Conservation (phyloP, 306 rosid species). For the Gillenia trifoliata region DNA sequence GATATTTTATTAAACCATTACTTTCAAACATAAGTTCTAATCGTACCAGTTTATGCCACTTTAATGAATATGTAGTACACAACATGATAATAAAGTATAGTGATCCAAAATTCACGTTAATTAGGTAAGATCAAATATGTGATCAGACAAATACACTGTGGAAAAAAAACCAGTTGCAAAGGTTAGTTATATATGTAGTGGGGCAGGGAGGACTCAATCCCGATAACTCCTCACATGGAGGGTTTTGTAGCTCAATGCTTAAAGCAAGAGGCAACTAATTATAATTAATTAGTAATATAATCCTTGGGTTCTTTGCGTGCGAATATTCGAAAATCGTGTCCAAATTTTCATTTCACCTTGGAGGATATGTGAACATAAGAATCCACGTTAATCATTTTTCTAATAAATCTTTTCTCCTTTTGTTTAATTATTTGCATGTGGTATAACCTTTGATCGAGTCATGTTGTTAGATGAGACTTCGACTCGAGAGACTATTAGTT, state of each 20-base stretch:
- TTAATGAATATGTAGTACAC: too few species aligned
- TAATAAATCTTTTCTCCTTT: conserved; percentile 24
- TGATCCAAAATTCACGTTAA: too few species aligned
- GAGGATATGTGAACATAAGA: conserved; percentile 19
- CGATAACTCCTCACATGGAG: conserved; percentile 45
- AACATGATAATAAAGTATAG: too few species aligned
- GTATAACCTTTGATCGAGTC: conserved; percentile 22
- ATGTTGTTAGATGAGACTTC: conserved; percentile 6
- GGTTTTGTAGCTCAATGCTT: background rate
- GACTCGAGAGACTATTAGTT: background rate
- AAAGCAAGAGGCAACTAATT: background rate
- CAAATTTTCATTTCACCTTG: conserved; percentile 8
- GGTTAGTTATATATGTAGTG: background rate
- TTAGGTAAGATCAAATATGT: background rate
- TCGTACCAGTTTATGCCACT: too few species aligned
- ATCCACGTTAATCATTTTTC: conserved; percentile 33
- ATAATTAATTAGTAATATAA: conserved; percentile 9
- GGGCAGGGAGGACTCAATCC: conserved; percentile 29
- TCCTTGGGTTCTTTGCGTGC: conserved; percentile 37
- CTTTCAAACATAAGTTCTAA: too few species aligned
- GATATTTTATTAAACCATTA: too few species aligned
- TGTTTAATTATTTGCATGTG: conserved; percentile 35
- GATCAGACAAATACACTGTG: background rate
- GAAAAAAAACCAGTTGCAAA: background rate
- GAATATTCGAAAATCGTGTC: conserved; percentile 56